phyloP scores from a whole-genome alignment of 192 early-diverging fungal genomes.

The Dissophora globulifera region DNA sequence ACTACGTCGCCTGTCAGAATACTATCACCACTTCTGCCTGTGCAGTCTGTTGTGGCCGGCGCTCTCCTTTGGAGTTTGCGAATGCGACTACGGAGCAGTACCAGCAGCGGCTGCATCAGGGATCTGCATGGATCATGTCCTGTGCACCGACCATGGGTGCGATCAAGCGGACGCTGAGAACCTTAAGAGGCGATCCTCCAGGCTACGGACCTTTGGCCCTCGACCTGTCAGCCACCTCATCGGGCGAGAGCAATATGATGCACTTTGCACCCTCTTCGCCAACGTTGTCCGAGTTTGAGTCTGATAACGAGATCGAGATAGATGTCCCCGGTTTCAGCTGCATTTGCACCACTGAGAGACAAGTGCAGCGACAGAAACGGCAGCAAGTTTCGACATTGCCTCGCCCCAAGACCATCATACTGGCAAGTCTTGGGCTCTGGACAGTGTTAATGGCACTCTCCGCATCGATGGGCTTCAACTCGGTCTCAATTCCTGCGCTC shows the following conservation, averaged over 20 bases:
- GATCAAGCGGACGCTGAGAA: conserved; percentile 8
- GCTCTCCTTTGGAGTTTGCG: no score
- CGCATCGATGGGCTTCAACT: conserved; percentile 24
- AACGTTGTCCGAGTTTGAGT: not conserved
- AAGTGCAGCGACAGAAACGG: not conserved
- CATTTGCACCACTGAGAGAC: not conserved
- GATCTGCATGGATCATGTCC: not conserved
- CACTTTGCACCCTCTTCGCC: not conserved
- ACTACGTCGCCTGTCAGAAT: no score
- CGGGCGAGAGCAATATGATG: not conserved
- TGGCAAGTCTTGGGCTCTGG: conserved; percentile 35
- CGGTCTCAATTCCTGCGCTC: not conserved
- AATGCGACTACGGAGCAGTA: not conserved
- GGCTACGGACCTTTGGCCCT: conserved; percentile 27
- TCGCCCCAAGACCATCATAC: conserved; percentile 28
- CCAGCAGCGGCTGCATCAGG: not conserved
- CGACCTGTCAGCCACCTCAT: not conserved
- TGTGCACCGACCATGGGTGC: conserved; percentile 4
- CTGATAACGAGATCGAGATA: not conserved
- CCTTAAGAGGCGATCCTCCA: not conserved
- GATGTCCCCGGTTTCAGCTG: no score
- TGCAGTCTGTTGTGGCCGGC: no score
- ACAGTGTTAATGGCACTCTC: conserved; percentile 38
- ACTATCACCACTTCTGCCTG: not conserved
- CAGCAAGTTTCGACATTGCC: conserved; percentile 1